Base-by-base conservation (phyloP, 23 red algal genomes). In the Gracilariopsis chorda region DNA sequence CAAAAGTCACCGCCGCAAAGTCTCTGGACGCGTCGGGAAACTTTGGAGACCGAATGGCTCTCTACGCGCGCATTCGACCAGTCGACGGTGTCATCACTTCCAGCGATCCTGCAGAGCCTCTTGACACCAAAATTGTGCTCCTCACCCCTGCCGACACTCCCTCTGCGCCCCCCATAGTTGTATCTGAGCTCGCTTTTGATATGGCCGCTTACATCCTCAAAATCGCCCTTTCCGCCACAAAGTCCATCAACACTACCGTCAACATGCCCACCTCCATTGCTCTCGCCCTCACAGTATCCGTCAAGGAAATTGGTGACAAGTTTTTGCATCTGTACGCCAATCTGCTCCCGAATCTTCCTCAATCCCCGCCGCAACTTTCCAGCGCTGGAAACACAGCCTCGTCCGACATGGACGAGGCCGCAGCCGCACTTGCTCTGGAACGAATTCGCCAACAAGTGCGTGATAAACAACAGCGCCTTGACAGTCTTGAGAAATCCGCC, bases 271-370 rank as follows among this genome's bases (percentile, higher is more conserved):
- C 70, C 2, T 64, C 47, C 5, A 77, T 89, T 64, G 58, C 51
- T 11, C 49, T 63, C 29, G 51, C 59, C 13, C 61, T 77, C 34
- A 76, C 69, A n/a, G 20, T 89, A 25, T 47, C 65, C n/a, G 51
- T 89, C 70, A 89, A 89, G 49, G 58, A 64, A 73, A 89, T 89
- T 3, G 85, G 85, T 41, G 85, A 77, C n/a, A 89, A 77, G 46
- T 78, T 63, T 61, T 36, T 89, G 51, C 65, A 65, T 21, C 51
- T 57, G 20, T 89, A 61, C 51, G 70, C 46, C 23, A 62, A 86
- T 29, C 1, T 53, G 17, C 60, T 27, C 2, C 80, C 56, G 21
- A n/a, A 62, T 17, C 0, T n/a, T 13, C 49, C 51, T 2, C 62
- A 51, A 37, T 43, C 45, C 9, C 56, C 49, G 5, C 48, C 23